These are phyloP conservation scores for Bauhinia variegata DNA, from an alignment of 306 rosid genomes.

Conservation along the genomic window DNA sequence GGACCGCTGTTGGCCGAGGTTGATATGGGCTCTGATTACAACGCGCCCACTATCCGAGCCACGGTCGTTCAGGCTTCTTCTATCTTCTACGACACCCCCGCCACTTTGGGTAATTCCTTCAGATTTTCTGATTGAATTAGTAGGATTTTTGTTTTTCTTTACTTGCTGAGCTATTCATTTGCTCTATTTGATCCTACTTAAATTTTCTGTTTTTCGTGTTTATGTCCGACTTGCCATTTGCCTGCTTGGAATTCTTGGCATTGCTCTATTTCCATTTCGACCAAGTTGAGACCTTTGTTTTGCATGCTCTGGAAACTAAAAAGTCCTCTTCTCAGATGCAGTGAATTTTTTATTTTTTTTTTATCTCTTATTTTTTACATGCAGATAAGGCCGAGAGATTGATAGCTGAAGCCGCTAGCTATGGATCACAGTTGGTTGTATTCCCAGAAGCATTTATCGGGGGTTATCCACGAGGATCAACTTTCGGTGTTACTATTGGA, in stretches of 20 bases:
- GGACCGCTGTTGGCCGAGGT: conserved; percentile 68
- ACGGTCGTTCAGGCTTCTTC: conserved; percentile 94
- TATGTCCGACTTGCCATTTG: no score
- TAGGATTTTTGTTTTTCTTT: background rate
- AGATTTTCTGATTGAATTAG: background rate
- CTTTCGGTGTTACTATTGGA: conserved; percentile 68
- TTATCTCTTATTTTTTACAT: background rate
- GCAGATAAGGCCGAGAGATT: conserved; percentile 92
- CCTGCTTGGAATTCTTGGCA: no score
- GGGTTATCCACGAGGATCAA: conserved; percentile 92
- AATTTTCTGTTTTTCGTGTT: no score
- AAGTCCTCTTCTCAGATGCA: no score
- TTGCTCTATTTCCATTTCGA: no score
- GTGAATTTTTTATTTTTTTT: background rate
- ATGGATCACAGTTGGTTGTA: conserved; percentile 85
- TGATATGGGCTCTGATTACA: conserved; percentile 67
- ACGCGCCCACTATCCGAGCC: conserved; percentile 67
- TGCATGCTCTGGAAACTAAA: no score
- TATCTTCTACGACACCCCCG: conserved; percentile 86
- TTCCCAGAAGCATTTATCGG: conserved; percentile 98
- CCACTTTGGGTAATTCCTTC: conserved; percentile 66
- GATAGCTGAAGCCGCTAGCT: conserved; percentile 80
- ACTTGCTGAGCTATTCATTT: background rate
- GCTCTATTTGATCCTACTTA: conserved; percentile 4
- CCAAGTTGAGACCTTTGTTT: no score